phyloP scores from a whole-genome alignment of 1,139 yeast species.

The Nadsonia starkeyi-henricii region DNA sequence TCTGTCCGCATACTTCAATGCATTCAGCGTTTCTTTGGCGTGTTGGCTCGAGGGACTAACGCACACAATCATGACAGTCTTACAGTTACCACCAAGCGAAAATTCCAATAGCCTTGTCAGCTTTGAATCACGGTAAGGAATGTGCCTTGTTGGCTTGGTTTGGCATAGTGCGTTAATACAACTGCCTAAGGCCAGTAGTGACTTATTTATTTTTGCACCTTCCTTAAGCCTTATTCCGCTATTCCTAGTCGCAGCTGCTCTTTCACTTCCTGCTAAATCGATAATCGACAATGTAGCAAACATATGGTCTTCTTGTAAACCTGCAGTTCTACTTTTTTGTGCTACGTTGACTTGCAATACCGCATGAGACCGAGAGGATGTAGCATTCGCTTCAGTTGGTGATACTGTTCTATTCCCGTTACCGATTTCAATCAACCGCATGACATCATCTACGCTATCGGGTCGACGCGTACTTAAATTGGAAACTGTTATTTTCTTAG shows the following conservation, averaged over 20 bases:
- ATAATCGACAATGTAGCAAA: conserved; percentile 75
- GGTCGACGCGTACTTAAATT: conserved; percentile 60
- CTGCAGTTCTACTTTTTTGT: conserved; percentile 49
- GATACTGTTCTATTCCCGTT: conserved; percentile 68
- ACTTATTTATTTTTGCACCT: conserved; percentile 86
- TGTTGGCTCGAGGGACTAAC: conserved; percentile 75
- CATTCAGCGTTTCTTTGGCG: conserved; percentile 83
- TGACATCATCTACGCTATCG: conserved; percentile 51
- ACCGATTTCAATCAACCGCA: conserved; percentile 63
- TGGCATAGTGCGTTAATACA: conserved; percentile 88
- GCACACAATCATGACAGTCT: conserved; percentile 92
- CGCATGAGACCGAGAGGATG: conserved; percentile 87
- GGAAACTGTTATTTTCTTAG: conserved; percentile 54
- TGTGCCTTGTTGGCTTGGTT: conserved; percentile 50
- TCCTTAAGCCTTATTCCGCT: conserved; percentile 68
- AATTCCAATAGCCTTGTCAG: conserved; percentile 73
- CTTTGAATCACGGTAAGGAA: conserved; percentile 85
- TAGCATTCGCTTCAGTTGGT: conserved; percentile 81
- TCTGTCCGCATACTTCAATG: conserved; percentile 78
- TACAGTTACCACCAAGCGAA: conserved; percentile 89
- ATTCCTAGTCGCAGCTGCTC: conserved; percentile 82
- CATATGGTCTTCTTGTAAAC: conserved; percentile 50
- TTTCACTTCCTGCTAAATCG: conserved; percentile 88
- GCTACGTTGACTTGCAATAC: conserved; percentile 69
- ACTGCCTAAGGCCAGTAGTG: conserved; percentile 78